Evolutionary conservation across 2,329 filamentous ascomycete genomes (phyloP).

Genomic region (Cylindrodendrum hubeiense): DNA sequence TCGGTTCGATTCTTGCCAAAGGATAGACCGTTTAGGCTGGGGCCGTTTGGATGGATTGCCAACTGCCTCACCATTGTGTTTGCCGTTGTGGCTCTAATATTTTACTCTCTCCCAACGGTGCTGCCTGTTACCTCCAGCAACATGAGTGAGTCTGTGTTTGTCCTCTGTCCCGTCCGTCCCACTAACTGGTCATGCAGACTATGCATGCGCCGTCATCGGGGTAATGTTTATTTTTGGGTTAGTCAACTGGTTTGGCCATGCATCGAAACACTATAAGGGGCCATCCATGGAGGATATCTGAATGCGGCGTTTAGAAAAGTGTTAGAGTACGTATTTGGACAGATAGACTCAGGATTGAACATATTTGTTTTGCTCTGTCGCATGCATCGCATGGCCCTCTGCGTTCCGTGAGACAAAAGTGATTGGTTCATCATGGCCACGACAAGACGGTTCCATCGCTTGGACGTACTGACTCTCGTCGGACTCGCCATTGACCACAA

Average conservation of each 20-base stretch:
- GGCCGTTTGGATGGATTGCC: slow-evolving; percentile 22
- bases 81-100: slow-evolving; percentile 16
- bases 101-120: slow-evolving; percentile 22
- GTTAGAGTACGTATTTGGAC: slow-evolving; percentile 5
- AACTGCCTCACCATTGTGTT: slow-evolving; percentile 19
- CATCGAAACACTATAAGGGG: slow-evolving; percentile 20
- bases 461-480: neutral
- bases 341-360: neutral
- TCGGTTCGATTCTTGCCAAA: slow-evolving; percentile 15
- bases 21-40: slow-evolving; percentile 13
- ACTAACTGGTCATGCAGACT: slow-evolving; percentile 14
- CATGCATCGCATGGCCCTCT: neutral
- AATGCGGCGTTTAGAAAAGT: neutral
- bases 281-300: slow-evolving; percentile 15
- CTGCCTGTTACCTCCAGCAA: slow-evolving; percentile 21
- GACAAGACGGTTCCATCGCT: neutral
- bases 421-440: neutral
- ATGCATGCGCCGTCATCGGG: slow-evolving; percentile 17
- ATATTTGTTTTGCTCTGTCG: neutral
- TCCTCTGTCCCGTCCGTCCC: neutral
- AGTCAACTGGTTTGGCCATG: slow-evolving; percentile 19
- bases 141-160: slow-evolving; percentile 20
- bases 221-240: slow-evolving; percentile 15
- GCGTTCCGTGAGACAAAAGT: neutral
- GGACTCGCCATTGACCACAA: neutral